phyloP scores from a whole-genome alignment of 257 asterid genomes.

The Primulina eburnea region DNA sequence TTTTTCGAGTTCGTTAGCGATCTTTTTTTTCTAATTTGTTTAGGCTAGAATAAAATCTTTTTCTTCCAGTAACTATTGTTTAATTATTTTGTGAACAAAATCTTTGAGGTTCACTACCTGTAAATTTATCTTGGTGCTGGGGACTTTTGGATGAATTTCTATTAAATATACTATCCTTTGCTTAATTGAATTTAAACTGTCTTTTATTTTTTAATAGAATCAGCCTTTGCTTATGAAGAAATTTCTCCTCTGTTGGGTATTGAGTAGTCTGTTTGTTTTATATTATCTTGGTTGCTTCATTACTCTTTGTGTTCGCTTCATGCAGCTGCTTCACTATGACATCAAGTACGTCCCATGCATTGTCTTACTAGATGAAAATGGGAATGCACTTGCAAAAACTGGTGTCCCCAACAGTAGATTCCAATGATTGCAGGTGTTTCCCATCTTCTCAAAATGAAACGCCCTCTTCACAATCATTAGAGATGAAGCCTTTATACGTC shows the following conservation, averaged over 20 bases:
- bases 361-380: constrained; percentile 69
- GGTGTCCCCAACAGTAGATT: constrained; percentile 69
- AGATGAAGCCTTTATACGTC: neutral
- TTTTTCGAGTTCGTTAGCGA: neutral
- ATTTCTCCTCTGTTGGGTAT: neutral
- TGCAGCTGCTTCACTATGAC: constrained; percentile 83
- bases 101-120: neutral
- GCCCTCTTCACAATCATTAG: constrained; percentile 28
- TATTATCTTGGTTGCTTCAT: neutral
- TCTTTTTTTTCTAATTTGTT: too few relatives aligned
- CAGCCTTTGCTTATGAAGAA: neutral
- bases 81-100: neutral
- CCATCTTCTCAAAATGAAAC: constrained; percentile 67
- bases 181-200: neutral
- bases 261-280: neutral
- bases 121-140: neutral
- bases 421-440: constrained; percentile 77
- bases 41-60: neutral
- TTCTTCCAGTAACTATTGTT: neutral
- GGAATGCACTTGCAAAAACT: constrained; percentile 73
- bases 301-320: neutral
- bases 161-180: too few relatives aligned
- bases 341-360: constrained; percentile 87
- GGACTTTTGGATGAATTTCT: neutral
- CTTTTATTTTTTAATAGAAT: too few relatives aligned